phyloP scores from a whole-genome alignment of 345 rosid species.

The Hirschfeldia incana region DNA sequence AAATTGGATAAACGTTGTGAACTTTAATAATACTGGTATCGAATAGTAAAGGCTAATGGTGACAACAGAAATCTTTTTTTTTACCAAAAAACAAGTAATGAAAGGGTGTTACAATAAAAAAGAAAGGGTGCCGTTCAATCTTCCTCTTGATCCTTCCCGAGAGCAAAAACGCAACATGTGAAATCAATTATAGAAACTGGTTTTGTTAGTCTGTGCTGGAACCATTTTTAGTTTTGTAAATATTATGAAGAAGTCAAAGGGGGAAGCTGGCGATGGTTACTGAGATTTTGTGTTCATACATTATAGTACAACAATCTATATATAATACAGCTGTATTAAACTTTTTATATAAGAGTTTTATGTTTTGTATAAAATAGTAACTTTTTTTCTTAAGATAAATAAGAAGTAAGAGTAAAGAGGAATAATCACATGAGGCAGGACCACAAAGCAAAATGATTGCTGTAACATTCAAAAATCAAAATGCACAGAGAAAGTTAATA shows the following conservation, averaged over 20 bases:
- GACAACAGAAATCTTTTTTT: neutral
- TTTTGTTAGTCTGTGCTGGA: neutral
- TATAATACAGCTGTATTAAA: constrained; percentile 14
- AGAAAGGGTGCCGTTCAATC: constrained; percentile 18
- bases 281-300: constrained; percentile 14
- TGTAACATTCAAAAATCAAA: constrained; percentile 26
- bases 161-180: constrained; percentile 15
- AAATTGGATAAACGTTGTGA: neutral
- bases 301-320: neutral
- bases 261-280: constrained; percentile 21
- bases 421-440: constrained; percentile 36
- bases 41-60: neutral
- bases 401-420: constrained; percentile 26
- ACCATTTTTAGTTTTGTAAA: neutral
- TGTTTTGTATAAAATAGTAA: neutral
- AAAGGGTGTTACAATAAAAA: neutral
- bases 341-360: neutral
- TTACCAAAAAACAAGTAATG: neutral
- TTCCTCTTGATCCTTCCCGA: neutral
- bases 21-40: neutral
- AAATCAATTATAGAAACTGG: neutral
- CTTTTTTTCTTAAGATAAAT: neutral
- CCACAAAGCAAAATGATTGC: constrained; percentile 36
- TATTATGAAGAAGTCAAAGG: constrained; percentile 20
- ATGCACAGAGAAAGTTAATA: constrained; percentile 15